phyloP scores from a whole-genome alignment of 495 filamentous ascomycete genomes.

The Baudoinia panamericana region DNA sequence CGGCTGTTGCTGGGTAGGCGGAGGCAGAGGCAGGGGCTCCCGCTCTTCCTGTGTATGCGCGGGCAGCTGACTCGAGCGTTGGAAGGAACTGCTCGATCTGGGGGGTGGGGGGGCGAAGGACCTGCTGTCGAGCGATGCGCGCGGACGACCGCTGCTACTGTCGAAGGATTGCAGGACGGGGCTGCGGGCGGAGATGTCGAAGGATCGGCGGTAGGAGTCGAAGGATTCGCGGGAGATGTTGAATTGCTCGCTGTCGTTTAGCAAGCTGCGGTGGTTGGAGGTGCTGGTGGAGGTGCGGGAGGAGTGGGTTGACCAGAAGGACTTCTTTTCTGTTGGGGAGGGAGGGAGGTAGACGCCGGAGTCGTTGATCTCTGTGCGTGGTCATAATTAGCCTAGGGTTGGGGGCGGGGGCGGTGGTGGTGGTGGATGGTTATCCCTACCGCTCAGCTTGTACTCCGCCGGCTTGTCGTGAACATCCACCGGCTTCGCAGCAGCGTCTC shows the following conservation, averaged over 20 bases:
- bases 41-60: constrained; percentile 8
- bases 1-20: too few relatives aligned
- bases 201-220: constrained; percentile 92
- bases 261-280: constrained; percentile 48
- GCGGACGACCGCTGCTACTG: constrained; percentile 56
- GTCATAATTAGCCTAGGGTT: too few relatives aligned
- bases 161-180: background rate
- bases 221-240: constrained; percentile 96
- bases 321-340: constrained; percentile 72
- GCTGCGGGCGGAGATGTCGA: constrained; percentile 30
- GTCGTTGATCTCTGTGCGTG: constrained; percentile 72
- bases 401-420: too few relatives aligned
- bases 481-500: constrained; percentile 3
- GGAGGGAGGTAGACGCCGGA: constrained; percentile 94
- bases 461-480: constrained; percentile 23
- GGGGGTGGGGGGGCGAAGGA: constrained; percentile 39
- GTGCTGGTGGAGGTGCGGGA: constrained; percentile 51
- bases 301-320: constrained; percentile 60
- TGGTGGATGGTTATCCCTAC: too few relatives aligned
- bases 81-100: constrained; percentile 41
- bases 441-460: constrained; percentile 32
- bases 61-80: constrained; percentile 10
- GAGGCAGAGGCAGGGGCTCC: too few relatives aligned
- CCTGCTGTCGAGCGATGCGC: constrained; percentile 52
- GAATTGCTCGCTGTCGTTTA: constrained; percentile 73